Evolutionary conservation across 192 early-diverging fungal species (phyloP).

Genomic region (Rhizophagus prolifer): DNA sequence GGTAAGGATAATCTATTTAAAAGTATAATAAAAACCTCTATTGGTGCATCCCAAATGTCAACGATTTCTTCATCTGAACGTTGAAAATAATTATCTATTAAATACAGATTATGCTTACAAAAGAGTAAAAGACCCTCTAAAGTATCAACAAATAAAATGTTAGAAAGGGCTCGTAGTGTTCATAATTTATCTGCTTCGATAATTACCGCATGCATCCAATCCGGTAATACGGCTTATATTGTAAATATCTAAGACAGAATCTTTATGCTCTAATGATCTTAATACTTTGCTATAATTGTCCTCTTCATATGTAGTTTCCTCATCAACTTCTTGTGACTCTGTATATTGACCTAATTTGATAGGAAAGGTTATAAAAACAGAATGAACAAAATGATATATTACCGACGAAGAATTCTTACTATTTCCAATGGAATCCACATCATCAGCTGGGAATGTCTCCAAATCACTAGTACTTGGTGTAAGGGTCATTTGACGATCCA

Average conservation of each 20-base stretch:
- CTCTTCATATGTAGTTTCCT: constrained; percentile 58
- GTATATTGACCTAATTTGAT: constrained; percentile 2
- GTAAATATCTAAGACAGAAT: constrained; percentile 68
- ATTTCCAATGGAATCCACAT: constrained; percentile 12
- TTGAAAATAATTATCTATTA: constrained; percentile 72
- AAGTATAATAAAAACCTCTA: constrained; percentile 32
- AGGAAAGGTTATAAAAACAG: not conserved
- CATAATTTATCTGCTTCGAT: not conserved
- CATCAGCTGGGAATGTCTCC: not conserved
- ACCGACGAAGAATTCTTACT: not conserved
- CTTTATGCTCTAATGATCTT: constrained; percentile 66
- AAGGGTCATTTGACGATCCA: constrained; percentile 22
- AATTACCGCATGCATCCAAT: constrained; percentile 64
- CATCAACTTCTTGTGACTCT: constrained; percentile 37
- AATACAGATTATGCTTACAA: constrained; percentile 70
- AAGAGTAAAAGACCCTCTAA: constrained; percentile 65
- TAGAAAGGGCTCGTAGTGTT: not conserved
- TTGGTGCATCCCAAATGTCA: constrained; percentile 70
- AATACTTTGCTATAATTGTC: constrained; percentile 70
- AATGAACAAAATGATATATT: not conserved
- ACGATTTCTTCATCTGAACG: constrained; percentile 62
- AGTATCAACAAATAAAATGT: constrained; percentile 1
- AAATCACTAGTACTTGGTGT: constrained; percentile 12
- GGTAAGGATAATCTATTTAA: not conserved
- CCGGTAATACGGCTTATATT: constrained; percentile 68